These are phyloP conservation scores for Xerophyta viscosa DNA, from an alignment of 106 monocot species.

Conservation along the genomic window DNA sequence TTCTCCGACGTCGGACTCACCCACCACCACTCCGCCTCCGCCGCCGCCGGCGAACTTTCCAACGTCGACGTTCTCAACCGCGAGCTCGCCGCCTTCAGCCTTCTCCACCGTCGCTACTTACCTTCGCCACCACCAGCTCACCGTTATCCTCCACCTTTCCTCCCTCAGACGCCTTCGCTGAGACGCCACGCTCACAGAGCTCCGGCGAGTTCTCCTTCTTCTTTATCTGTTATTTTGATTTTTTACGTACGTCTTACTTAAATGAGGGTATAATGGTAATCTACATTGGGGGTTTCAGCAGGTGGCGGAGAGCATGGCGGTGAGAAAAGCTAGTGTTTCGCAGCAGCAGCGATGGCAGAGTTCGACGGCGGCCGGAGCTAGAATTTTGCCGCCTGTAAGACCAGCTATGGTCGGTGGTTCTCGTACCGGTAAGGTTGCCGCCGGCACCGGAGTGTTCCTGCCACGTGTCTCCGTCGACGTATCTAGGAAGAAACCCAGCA, in stretches of 20 bases:
- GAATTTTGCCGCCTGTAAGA: no score
- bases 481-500: not conserved
- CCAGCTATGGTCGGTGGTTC: not conserved
- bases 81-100: slow-evolving; percentile 22
- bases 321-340: slow-evolving; percentile 9
- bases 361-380: not conserved
- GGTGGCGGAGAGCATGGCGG: slow-evolving; percentile 1
- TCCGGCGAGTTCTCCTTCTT: no score
- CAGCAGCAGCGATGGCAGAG: not conserved
- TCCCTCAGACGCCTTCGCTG: not conserved
- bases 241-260: no score
- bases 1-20: slow-evolving; percentile 15
- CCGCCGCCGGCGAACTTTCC: not conserved
- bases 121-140: no score
- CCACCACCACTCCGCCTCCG: not conserved
- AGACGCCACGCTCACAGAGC: no score
- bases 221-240: no score
- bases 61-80: slow-evolving; percentile 6
- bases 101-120: slow-evolving; percentile 16
- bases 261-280: not conserved
- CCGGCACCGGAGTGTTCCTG: slow-evolving; percentile 10
- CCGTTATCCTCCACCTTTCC: no score
- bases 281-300: not conserved
- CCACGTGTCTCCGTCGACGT: not conserved
- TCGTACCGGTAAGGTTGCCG: no score